Percentiles rank a stretch among this genome's conserved stretches.
Conservation (phyloP, 78 protist species). For the Protostelium mycophagum region DNA sequence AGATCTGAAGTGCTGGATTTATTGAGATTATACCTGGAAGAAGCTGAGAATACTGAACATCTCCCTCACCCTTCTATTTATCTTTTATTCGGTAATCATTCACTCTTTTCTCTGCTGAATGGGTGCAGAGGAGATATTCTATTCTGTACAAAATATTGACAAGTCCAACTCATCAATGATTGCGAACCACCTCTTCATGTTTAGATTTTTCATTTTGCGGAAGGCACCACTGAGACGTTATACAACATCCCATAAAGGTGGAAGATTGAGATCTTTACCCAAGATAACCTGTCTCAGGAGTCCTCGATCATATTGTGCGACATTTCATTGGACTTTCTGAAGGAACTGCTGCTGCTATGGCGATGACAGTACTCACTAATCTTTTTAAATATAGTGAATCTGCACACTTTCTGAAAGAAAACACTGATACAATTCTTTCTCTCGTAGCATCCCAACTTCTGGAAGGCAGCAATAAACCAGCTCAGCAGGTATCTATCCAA, state of each 20-base stretch:
- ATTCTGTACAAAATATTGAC: not conserved
- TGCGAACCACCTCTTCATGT: not conserved
- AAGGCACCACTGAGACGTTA: not conserved
- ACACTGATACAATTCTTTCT: not conserved
- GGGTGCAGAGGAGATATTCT: not conserved
- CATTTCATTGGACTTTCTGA: not conserved
- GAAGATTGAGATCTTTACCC: not conserved
- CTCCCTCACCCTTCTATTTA: not conserved
- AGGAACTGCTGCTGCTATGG: not conserved
- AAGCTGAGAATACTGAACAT: not conserved
- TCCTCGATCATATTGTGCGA: not conserved
- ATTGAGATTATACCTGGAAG: not conserved
- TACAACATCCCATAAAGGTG: not conserved
- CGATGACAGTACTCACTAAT: not conserved
- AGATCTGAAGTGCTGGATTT: not conserved
- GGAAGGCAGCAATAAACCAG: not conserved
- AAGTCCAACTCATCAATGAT: not conserved
- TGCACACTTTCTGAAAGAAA: not conserved
- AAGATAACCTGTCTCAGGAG: not conserved
- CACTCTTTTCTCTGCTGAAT: not conserved
- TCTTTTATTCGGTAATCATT: not conserved
- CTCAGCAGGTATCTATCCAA: not conserved
- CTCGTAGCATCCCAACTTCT: not conserved
- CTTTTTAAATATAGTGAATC: not conserved
- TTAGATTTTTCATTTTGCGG: not conserved